These are phyloP conservation scores for Hypomyces perniciosus DNA, from an alignment of 2,329 filamentous ascomycete genomes.

Conservation along the genomic window DNA sequence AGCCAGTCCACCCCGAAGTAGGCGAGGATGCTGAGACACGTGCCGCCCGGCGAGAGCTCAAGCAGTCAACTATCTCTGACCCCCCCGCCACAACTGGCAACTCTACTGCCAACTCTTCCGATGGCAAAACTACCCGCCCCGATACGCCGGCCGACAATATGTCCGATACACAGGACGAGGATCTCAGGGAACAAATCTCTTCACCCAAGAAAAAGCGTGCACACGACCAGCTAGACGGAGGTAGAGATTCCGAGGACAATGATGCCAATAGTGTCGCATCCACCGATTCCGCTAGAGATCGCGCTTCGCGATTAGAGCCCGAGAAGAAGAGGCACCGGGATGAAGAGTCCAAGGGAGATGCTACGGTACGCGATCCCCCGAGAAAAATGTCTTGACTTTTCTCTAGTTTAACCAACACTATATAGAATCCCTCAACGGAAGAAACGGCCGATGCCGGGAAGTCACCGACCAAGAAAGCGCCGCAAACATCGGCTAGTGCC, in stretches of 20 bases:
- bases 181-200: constrained; percentile 42
- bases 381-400: background rate
- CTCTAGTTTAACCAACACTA: background rate
- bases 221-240: constrained; percentile 52
- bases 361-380: constrained; percentile 26
- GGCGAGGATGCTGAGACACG: constrained; percentile 59
- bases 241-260: constrained; percentile 36
- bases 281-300: constrained; percentile 42
- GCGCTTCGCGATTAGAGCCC: constrained; percentile 45
- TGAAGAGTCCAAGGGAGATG: constrained; percentile 32
- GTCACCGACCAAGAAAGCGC: constrained; percentile 21
- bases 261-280: constrained; percentile 38
- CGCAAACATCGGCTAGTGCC: constrained; percentile 49
- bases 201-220: constrained; percentile 64
- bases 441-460: constrained; percentile 19
- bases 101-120: constrained; percentile 11
- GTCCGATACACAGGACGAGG: constrained; percentile 29
- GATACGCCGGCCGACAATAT: constrained; percentile 32
- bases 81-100: constrained; percentile 15
- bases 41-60: constrained; percentile 57
- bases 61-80: constrained; percentile 58
- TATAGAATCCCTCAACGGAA: constrained; percentile 9
- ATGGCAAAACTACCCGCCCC: constrained; percentile 22
- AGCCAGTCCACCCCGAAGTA: constrained; percentile 27
- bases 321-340: constrained; percentile 62